Evolutionary conservation across 805 yeast species (phyloP).

Genomic region (Nakazawaea sp.): DNA sequence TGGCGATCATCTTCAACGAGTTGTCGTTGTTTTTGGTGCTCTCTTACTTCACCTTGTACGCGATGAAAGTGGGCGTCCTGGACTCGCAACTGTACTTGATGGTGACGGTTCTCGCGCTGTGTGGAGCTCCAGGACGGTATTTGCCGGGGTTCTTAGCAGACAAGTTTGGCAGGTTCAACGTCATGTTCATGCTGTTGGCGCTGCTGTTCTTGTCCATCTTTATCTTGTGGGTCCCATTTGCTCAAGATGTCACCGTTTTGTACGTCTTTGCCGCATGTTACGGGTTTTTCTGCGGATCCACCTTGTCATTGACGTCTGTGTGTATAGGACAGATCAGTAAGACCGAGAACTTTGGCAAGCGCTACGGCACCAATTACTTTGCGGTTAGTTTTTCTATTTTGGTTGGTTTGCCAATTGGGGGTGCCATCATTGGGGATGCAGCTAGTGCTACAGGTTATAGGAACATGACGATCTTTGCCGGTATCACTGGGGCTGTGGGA

Average conservation of each 20-base stretch:
- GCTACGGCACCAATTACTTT: constrained; percentile 64
- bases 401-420: constrained; percentile 40
- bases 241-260: constrained; percentile 32
- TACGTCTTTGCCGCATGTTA: constrained; percentile 46
- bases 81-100: constrained; percentile 36
- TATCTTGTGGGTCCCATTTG: constrained; percentile 63
- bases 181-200: constrained; percentile 31
- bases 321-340: constrained; percentile 63
- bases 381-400: constrained; percentile 35
- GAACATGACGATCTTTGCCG: constrained; percentile 10
- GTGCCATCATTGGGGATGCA: constrained; percentile 10
- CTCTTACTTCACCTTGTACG: constrained; percentile 48
- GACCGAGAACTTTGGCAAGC: constrained; percentile 58
- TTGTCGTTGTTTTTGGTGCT: constrained; percentile 37
- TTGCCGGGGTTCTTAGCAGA: constrained; percentile 27
- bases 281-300: constrained; percentile 58
- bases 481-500: constrained; percentile 3
- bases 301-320: constrained; percentile 59
- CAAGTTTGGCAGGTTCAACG: constrained; percentile 43
- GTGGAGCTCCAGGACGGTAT: constrained; percentile 32
- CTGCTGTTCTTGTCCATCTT: constrained; percentile 38
- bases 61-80: constrained; percentile 38
- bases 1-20: constrained; percentile 40
- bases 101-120: constrained; percentile 38
- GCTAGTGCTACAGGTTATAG: constrained; percentile 3